These are phyloP conservation scores for Clohesyomyces aquaticus DNA, from an alignment of 495 filamentous ascomycete species.

Conservation along the genomic window DNA sequence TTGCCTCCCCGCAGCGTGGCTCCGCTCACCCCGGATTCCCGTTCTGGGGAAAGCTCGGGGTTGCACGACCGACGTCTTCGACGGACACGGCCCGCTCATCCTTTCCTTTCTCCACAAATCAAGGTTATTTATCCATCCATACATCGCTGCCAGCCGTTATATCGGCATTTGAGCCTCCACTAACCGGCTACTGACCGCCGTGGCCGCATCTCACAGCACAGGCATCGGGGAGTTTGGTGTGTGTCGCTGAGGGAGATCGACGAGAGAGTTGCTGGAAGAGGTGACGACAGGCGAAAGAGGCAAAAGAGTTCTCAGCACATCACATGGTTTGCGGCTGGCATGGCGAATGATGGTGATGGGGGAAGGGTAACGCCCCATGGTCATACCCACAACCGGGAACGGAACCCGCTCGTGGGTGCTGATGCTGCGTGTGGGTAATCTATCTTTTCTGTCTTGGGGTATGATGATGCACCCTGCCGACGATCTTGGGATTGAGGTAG, in stretches of 20 bases:
- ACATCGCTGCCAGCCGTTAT: neutral
- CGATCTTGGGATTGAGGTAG: neutral
- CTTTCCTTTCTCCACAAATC: neutral
- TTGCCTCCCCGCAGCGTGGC: neutral
- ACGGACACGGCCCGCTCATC: conserved; percentile 7
- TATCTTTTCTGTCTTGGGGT: too few relatives aligned
- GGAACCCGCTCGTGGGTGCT: neutral
- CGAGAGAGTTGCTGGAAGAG: neutral
- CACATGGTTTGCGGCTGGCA: too few relatives aligned
- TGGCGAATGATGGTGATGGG: too few relatives aligned
- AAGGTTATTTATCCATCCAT: conserved; percentile 12
- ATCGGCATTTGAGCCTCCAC: neutral
- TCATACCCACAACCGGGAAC: too few relatives aligned
- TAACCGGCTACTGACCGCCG: neutral
- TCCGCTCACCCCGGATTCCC: neutral
- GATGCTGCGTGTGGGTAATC: conserved; percentile 16
- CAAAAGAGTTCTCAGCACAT: too few relatives aligned
- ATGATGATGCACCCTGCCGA: neutral
- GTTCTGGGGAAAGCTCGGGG: neutral
- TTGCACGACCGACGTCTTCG: conserved; percentile 1
- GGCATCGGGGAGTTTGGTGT: neutral
- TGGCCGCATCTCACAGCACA: neutral
- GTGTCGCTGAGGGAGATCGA: neutral
- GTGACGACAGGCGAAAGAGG: neutral
- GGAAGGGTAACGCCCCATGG: too few relatives aligned